phyloP scores from a whole-genome alignment of 306 rosid genomes.

The Astragalus glycyphyllos region DNA sequence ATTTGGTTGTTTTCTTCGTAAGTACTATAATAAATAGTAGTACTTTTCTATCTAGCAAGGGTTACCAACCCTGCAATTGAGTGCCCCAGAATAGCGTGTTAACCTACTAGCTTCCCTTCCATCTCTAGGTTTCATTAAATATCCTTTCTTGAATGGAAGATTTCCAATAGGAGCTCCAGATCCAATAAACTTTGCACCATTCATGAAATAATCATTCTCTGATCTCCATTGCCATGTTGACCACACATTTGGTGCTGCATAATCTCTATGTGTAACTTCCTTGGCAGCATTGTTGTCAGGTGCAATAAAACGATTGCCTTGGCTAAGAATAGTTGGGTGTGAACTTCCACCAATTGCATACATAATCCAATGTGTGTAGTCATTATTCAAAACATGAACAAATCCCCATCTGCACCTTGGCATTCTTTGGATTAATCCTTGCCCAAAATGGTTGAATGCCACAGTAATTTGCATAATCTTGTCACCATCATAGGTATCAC shows the following conservation, averaged over 20 bases:
- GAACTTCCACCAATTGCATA: constrained; percentile 87
- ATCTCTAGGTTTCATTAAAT: constrained; percentile 52
- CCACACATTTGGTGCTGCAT: constrained; percentile 46
- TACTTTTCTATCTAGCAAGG: constrained; percentile 51
- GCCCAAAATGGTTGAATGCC: constrained; percentile 90
- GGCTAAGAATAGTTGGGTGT: constrained; percentile 80
- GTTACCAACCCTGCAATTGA: constrained; percentile 46
- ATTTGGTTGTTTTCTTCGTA: background rate
- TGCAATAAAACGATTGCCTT: constrained; percentile 83
- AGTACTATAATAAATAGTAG: background rate
- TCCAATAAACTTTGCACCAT: constrained; percentile 65
- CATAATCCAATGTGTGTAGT: constrained; percentile 89
- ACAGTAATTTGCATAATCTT: constrained; percentile 77
- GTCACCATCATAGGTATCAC: constrained; percentile 50
- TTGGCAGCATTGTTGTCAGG: constrained; percentile 48
- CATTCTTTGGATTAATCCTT: constrained; percentile 81
- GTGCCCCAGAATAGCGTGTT: constrained; percentile 60
- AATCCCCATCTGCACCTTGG: constrained; percentile 52
- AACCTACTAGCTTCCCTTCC: constrained; percentile 56
- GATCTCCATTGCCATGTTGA: constrained; percentile 73
- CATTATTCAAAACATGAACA: constrained; percentile 46
- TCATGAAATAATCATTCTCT: constrained; percentile 66
- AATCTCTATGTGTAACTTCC: constrained; percentile 68
- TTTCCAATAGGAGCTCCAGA: constrained; percentile 47
- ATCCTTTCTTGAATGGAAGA: constrained; percentile 23